These are phyloP conservation scores for Termitomyces sp. DNA, from an alignment of 768 basidiomycete species.

Conservation along the genomic window DNA sequence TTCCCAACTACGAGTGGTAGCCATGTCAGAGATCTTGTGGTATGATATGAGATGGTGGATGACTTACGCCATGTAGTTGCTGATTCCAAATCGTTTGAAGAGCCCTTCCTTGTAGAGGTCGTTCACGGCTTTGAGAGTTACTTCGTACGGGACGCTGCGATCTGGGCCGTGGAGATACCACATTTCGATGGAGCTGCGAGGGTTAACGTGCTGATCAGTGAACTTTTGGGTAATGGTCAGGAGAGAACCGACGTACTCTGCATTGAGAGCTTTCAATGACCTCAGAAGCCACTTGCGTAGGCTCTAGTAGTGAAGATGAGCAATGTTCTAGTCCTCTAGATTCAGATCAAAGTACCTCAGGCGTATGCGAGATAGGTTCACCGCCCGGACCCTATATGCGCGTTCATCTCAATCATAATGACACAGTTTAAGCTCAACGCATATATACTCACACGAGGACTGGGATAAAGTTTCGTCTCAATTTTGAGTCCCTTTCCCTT, in stretches of 20 bases:
- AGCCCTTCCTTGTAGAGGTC: slow-evolving; percentile 54
- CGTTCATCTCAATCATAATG: background rate
- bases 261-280: slow-evolving; percentile 43
- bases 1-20: slow-evolving; percentile 36
- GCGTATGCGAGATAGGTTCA: slow-evolving; percentile 22
- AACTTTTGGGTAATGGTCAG: too few species aligned
- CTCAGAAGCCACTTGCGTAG: slow-evolving; percentile 41
- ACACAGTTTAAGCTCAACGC: background rate
- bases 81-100: slow-evolving; percentile 61
- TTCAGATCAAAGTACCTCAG: slow-evolving; percentile 21
- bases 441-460: slow-evolving; percentile 15
- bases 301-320: slow-evolving; percentile 22
- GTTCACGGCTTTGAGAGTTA: slow-evolving; percentile 50
- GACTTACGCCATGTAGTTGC: slow-evolving; percentile 52
- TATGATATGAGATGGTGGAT: background rate
- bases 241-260: slow-evolving; percentile 33
- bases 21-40: background rate
- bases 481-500: slow-evolving; percentile 47
- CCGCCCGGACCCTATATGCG: background rate
- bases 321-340: too few species aligned
- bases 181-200: slow-evolving; percentile 41
- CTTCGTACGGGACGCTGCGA: slow-evolving; percentile 50
- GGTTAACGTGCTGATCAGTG: slow-evolving; percentile 14
- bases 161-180: slow-evolving; percentile 64
- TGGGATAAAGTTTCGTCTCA: slow-evolving; percentile 58